phyloP scores from a whole-genome alignment of 805 yeast genomes.

The Teunomyces tritomae region DNA sequence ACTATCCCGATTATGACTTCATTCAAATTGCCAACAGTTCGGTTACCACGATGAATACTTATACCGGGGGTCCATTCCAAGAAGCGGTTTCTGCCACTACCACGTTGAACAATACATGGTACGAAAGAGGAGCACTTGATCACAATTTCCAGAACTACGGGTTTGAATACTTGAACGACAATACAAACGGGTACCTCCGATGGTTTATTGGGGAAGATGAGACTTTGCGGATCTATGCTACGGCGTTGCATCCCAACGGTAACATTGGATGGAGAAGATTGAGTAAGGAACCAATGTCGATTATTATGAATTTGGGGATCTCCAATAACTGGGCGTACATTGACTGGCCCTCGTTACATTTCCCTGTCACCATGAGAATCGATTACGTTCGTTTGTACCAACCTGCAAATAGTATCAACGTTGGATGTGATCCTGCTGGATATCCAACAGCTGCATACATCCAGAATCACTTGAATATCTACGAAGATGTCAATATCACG shows the following conservation, averaged over 20 bases:
- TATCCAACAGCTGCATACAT: constrained; percentile 88
- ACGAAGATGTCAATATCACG: constrained; percentile 67
- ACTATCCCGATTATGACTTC: constrained; percentile 81
- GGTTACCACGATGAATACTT: constrained; percentile 78
- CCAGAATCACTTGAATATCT: constrained; percentile 63
- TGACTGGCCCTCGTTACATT: constrained; percentile 77
- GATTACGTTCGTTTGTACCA: constrained; percentile 92
- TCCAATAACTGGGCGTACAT: constrained; percentile 93
- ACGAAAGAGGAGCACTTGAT: constrained; percentile 55
- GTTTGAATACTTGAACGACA: constrained; percentile 73
- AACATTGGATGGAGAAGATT: constrained; percentile 81
- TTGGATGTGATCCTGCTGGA: constrained; percentile 85
- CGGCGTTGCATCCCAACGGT: constrained; percentile 85
- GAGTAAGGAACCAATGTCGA: constrained; percentile 90
- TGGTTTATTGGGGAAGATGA: constrained; percentile 88
- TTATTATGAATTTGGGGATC: constrained; percentile 82
- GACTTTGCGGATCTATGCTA: constrained; percentile 68
- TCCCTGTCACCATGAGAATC: constrained; percentile 74
- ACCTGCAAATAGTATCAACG: constrained; percentile 55
- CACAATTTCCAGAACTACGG: constrained; percentile 70
- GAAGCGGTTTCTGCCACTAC: constrained; percentile 89
- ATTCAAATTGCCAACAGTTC: constrained; percentile 68
- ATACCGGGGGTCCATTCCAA: constrained; percentile 91
- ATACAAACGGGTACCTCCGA: constrained; percentile 66
- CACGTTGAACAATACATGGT: constrained; percentile 80